Percentiles rank a stretch among this genome's conserved stretches.
Conservation (phyloP, 441 rosid genomes). For the Adansonia grandidieri region DNA sequence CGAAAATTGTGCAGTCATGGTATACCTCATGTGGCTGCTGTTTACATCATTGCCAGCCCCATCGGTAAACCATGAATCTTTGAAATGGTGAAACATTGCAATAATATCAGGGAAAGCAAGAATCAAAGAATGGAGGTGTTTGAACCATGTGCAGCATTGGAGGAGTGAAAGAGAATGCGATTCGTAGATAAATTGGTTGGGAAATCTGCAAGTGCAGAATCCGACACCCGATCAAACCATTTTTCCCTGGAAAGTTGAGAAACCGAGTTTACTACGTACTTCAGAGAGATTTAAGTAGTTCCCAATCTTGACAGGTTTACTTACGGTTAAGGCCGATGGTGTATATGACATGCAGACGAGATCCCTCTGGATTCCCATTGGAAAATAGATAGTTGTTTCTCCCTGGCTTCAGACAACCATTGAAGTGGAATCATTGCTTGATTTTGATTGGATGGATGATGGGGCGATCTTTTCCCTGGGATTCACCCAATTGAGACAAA, state of each 20-base stretch:
- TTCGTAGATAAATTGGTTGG: slow-evolving; percentile 30
- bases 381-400: slow-evolving; percentile 31
- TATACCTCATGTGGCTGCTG: slow-evolving; percentile 34
- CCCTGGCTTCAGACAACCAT: slow-evolving; percentile 27
- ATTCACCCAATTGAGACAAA: slow-evolving; percentile 7
- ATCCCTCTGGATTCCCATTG: slow-evolving; percentile 37
- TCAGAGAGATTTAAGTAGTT: slow-evolving; percentile 34
- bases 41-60: slow-evolving; percentile 25
- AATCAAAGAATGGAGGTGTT: background rate
- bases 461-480: background rate
- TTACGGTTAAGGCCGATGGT: background rate
- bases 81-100: background rate
- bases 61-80: slow-evolving; percentile 9
- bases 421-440: slow-evolving; percentile 26
- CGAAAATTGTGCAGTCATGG: background rate
- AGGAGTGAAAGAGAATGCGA: slow-evolving; percentile 38
- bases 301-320: slow-evolving; percentile 29
- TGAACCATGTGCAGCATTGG: slow-evolving; percentile 27
- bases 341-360: slow-evolving; percentile 28
- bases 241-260: slow-evolving; percentile 31
- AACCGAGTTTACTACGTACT: slow-evolving; percentile 27
- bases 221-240: slow-evolving; percentile 36
- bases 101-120: background rate
- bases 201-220: slow-evolving; percentile 18
- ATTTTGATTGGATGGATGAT: background rate